Base-by-base conservation (phyloP, 1,139 yeast genomes). In the Candida glucosophila region DNA sequence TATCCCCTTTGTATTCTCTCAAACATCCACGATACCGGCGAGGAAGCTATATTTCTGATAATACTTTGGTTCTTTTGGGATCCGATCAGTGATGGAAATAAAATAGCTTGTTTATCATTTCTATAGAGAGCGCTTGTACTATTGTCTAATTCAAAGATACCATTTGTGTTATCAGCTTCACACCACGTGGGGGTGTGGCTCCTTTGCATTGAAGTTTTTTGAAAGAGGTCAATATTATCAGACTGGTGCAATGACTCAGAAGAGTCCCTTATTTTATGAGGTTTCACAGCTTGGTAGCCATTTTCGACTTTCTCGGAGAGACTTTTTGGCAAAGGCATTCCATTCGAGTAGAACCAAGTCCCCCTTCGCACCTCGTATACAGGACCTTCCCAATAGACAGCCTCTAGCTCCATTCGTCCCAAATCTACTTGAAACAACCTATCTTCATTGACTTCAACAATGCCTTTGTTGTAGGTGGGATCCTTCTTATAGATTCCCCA, bases 351-450 rank as follows among this genome's bases (percentile, higher is more conserved):
- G 44, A 83, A 85, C 98, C 98, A 88, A 1, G 75, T 51, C 0
- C 95, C 95, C 26, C 97, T 56, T 19, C 95, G 62, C 2, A 88
- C 82, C 35, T 81, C 90, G 44, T 76, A 90, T 1, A 62, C 56
- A 0, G 96, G 93, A 1, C 97, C 97, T 3, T 74, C 77, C 97
- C 97, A 88, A 47, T 77, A 88, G 0, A 78, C 68, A 0, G 97
- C 94, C 2, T 56, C 38, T 39, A 88, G 49, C 28, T 65, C 66
- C 47, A 74, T 64, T 5, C 55, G 49, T 2, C 47, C 37, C 15
- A 88, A 36, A 41, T 83, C 73, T 2, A 86, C 95, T 40, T 76
- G 72, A 40, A 80, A 82, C 21, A 88, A 54, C 17, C 72, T 69
- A 41, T 88, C 98, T 40, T 85, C 95, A 41, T 79, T 79, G 3